Conservation (phyloP, 768 basidiomycete genomes). For the Tulasnella sp. region DNA sequence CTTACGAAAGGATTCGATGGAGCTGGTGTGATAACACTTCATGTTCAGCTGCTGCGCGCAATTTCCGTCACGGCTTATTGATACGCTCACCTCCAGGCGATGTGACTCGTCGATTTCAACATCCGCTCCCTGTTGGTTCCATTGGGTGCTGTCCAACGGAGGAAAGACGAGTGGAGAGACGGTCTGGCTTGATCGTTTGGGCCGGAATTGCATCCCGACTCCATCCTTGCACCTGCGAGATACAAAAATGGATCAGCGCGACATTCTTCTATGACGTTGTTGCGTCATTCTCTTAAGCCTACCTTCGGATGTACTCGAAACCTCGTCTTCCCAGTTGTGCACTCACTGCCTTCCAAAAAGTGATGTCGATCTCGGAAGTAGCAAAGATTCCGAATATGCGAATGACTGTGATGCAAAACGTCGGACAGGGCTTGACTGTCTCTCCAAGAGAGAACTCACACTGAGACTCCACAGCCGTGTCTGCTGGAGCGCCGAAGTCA, state of each 20-base stretch:
- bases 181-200: background rate
- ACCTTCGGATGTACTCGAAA: background rate
- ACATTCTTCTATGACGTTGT: background rate
- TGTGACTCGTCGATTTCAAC: background rate
- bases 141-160: background rate
- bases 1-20: constrained; percentile 28
- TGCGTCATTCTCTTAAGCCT: background rate
- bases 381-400: constrained; percentile 10
- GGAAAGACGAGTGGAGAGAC: background rate
- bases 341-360: background rate
- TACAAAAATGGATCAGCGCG: background rate
- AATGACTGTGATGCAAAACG: background rate
- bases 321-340: background rate
- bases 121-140: background rate
- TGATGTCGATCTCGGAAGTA: background rate
- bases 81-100: background rate
- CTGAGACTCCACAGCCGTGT: background rate
- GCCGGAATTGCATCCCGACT: background rate
- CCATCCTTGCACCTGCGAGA: background rate
- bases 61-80: background rate
- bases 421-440: background rate
- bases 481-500: constrained; percentile 1
- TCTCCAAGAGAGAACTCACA: background rate
- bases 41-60: no score
- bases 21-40: background rate